A percentile compares a stretch with the other conserved stretches of the same genome.
phyloP scores from a whole-genome alignment of 495 filamentous ascomycete species.

The Zalerion maritima region DNA sequence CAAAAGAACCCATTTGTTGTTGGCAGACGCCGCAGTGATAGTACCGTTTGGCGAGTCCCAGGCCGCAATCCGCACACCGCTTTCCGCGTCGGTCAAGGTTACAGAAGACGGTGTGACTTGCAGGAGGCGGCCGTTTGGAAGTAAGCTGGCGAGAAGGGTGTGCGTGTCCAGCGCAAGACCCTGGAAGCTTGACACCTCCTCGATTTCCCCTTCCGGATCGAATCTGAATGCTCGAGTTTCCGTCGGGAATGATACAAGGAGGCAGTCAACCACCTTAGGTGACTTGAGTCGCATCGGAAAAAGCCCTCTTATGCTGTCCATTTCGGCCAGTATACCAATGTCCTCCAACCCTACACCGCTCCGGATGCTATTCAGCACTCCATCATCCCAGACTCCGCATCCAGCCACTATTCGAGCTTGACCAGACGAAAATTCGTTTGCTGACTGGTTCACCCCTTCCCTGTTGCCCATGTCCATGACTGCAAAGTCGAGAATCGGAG shows the following conservation, averaged over 20 bases:
- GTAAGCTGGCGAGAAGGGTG: conserved; percentile 56
- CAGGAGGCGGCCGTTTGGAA: conserved; percentile 47
- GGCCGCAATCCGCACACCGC: conserved; percentile 48
- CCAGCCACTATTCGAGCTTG: conserved; percentile 89
- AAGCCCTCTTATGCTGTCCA: conserved; percentile 58
- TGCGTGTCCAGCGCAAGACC: conserved; percentile 53
- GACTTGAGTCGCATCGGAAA: conserved; percentile 31
- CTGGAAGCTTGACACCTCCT: conserved; percentile 62
- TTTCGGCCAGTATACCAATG: conserved; percentile 64
- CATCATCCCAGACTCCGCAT: conserved; percentile 75
- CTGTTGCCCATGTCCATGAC: conserved; percentile 90
- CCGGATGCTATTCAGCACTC: conserved; percentile 72
- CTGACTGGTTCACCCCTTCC: conserved; percentile 52
- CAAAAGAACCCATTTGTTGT: conserved; percentile 50
- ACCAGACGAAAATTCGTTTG: conserved; percentile 81
- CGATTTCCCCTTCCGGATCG: conserved; percentile 57
- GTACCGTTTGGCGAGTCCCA: conserved; percentile 46
- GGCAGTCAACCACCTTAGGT: conserved; percentile 42
- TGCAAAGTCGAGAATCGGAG: conserved; percentile 81
- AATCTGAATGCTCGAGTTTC: conserved; percentile 80
- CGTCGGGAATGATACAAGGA: conserved; percentile 67
- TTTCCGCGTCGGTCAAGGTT: conserved; percentile 50
- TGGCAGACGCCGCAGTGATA: conserved; percentile 71
- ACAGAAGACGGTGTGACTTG: conserved; percentile 61
- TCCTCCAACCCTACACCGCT: conserved; percentile 93